These are phyloP conservation scores for Daldinia bambusicola DNA, from an alignment of 495 filamentous ascomycete species.

Conservation along the genomic window DNA sequence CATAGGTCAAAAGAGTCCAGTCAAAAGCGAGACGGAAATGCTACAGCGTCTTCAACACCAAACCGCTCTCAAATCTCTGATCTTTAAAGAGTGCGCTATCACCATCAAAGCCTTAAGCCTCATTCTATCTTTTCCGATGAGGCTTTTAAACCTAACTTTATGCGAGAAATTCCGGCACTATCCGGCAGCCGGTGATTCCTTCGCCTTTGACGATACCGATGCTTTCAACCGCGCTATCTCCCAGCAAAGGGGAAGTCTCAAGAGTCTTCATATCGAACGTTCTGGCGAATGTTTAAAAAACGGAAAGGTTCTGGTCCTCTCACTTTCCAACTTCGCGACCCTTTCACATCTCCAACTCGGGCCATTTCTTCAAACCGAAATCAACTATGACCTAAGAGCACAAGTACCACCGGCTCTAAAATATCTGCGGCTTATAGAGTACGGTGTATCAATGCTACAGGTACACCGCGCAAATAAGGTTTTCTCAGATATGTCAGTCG, in stretches of 20 bases:
- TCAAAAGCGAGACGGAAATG: slow-evolving; percentile 1
- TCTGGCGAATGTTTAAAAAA: background rate
- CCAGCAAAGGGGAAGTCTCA: slow-evolving; percentile 24
- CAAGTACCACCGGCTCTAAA: slow-evolving; percentile 19
- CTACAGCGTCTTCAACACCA: slow-evolving; percentile 7
- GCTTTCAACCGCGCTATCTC: slow-evolving; percentile 27
- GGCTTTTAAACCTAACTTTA: slow-evolving; percentile 8
- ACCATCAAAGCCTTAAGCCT: slow-evolving; percentile 16
- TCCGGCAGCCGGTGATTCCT: background rate
- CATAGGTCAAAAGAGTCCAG: slow-evolving; percentile 1
- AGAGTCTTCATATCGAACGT: slow-evolving; percentile 17
- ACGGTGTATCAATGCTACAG: background rate
- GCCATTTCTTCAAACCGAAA: slow-evolving; percentile 2
- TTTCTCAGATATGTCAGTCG: slow-evolving; percentile 13
- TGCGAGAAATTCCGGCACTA: slow-evolving; percentile 18
- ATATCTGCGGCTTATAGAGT: slow-evolving; percentile 17
- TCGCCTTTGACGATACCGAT: slow-evolving; percentile 15
- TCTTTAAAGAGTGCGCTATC: slow-evolving; percentile 22
- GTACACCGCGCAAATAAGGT: background rate
- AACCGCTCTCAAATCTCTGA: slow-evolving; percentile 22
- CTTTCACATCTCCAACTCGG: slow-evolving; percentile 33
- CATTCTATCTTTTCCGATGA: slow-evolving; percentile 25
- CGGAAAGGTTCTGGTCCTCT: slow-evolving; percentile 9
- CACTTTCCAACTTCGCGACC: slow-evolving; percentile 27
- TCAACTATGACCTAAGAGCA: slow-evolving; percentile 2